phyloP scores from a whole-genome alignment of 768 basidiomycete genomes.

The Saitozyma podzolica region DNA sequence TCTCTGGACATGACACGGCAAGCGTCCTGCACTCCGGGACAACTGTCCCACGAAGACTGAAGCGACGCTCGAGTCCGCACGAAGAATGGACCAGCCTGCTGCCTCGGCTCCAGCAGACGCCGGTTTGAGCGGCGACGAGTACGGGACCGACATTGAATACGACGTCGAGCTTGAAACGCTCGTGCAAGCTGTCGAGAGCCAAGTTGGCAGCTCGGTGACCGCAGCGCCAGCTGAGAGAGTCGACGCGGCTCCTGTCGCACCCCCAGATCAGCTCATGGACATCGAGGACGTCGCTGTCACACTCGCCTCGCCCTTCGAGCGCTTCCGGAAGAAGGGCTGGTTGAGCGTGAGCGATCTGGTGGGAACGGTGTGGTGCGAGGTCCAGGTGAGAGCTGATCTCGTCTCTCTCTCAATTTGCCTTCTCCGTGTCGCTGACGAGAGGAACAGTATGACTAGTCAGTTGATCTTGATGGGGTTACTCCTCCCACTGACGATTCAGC shows the following conservation, averaged over 20 bases:
- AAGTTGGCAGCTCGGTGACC: neutral
- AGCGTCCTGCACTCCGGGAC: too few species aligned
- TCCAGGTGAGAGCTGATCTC: constrained; percentile 37
- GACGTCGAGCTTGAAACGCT: constrained; percentile 33
- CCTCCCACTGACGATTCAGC: constrained; percentile 14
- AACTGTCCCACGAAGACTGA: too few species aligned
- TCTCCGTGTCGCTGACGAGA: neutral
- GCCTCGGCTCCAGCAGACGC: neutral
- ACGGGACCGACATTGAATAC: constrained; percentile 23
- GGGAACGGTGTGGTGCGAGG: constrained; percentile 54
- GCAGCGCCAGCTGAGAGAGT: neutral
- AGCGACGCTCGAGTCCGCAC: too few species aligned
- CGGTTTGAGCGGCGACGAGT: constrained; percentile 19
- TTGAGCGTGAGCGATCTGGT: constrained; percentile 54
- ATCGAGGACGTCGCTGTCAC: constrained; percentile 17
- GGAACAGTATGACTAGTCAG: constrained; percentile 49
- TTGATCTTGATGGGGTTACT: neutral
- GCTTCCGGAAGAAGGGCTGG: constrained; percentile 54
- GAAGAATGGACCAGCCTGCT: neutral
- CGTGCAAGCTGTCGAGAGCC: constrained; percentile 22
- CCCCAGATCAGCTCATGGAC: constrained; percentile 7
- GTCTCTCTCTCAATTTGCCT: neutral
- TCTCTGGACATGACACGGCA: too few species aligned
- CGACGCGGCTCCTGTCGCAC: constrained; percentile 3
- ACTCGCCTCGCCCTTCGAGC: constrained; percentile 43